Conservation (phyloP, 164 flowering plant genomes). For the Malania oleifera region DNA sequence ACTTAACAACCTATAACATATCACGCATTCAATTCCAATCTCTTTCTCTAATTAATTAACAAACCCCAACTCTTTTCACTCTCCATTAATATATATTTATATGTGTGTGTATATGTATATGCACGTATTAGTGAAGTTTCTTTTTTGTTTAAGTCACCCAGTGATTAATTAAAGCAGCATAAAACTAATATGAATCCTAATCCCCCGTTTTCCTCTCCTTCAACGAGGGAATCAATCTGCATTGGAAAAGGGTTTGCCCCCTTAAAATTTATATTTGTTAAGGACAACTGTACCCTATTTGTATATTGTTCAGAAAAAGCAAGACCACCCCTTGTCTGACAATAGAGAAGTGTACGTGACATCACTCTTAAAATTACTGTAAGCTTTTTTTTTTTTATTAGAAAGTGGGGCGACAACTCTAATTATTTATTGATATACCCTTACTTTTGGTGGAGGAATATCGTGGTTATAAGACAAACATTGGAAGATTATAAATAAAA, state of each 20-base stretch:
- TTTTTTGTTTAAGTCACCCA: constrained; percentile 17
- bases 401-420: no score
- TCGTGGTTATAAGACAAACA: no score
- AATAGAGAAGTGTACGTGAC: no score
- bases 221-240: constrained; percentile 9
- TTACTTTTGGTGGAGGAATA: no score
- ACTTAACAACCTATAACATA: neutral
- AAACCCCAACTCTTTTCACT: neutral
- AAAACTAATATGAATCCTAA: constrained; percentile 8
- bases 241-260: constrained; percentile 4
- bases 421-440: no score
- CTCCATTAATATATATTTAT: neutral
- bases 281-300: constrained; percentile 18
- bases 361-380: no score
- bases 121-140: neutral
- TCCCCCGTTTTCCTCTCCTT: neutral
- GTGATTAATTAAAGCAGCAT: constrained; percentile 4
- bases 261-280: constrained; percentile 12
- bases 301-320: constrained; percentile 10
- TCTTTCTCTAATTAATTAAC: neutral
- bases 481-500: no score
- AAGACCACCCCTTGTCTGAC: constrained; percentile 19
- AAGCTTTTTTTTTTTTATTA: no score
- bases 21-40: neutral
- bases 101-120: no score